These are phyloP conservation scores for Xylaria sp. DNA, from an alignment of 2,329 filamentous ascomycete species.

Conservation along the genomic window DNA sequence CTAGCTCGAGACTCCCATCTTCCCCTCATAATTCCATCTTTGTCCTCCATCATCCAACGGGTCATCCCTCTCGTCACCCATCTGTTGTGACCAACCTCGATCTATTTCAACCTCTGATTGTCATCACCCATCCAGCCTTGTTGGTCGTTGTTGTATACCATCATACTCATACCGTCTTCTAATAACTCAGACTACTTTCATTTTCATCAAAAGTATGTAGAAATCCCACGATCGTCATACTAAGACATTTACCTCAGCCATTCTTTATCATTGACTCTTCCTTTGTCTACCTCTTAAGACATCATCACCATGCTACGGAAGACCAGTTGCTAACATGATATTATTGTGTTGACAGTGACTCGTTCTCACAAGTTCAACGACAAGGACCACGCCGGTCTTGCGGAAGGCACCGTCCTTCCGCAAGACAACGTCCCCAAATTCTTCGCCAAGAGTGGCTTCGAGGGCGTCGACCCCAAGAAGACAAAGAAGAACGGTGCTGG, in stretches of 20 bases:
- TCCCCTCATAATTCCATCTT: constrained; percentile 36
- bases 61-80: constrained; percentile 20
- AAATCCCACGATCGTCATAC: not conserved
- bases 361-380: constrained; percentile 96
- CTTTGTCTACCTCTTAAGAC: not conserved
- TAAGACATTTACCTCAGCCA: not conserved
- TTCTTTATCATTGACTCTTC: constrained; percentile 4
- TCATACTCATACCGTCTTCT: constrained; percentile 3
- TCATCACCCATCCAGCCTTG: constrained; percentile 12
- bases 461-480: constrained; percentile 87
- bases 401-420: constrained; percentile 75
- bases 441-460: constrained; percentile 88
- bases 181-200: not conserved
- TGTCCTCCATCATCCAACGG: constrained; percentile 30
- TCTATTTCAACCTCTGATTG: not conserved
- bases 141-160: constrained; percentile 14
- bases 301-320: not conserved
- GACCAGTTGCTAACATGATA: constrained; percentile 20
- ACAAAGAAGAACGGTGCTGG: constrained; percentile 96
- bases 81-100: constrained; percentile 10
- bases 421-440: constrained; percentile 86
- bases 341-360: constrained; percentile 74
- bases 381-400: constrained; percentile 84
- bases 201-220: constrained; percentile 27
- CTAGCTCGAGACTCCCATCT: constrained; percentile 30